Evolutionary conservation across 164 flowering plant species (phyloP).

Genomic region (Paratinospora sagittata): DNA sequence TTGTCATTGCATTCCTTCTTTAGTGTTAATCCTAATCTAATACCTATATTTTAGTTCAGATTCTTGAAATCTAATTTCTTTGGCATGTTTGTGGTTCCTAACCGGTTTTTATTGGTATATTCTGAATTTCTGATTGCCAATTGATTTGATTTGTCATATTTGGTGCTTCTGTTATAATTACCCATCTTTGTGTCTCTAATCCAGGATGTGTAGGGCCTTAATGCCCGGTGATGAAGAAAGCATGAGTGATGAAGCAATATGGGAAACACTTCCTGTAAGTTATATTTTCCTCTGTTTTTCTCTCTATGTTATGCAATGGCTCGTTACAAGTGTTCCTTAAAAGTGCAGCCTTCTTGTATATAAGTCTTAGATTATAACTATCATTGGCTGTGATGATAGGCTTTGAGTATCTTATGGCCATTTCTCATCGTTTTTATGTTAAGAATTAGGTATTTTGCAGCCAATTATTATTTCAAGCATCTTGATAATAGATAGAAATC

Average conservation of each 20-base stretch:
- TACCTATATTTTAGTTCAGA: neutral
- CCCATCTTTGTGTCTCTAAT: slow-evolving; percentile 10
- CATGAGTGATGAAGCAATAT: slow-evolving; percentile 86
- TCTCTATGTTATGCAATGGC: neutral
- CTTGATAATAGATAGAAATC: no score
- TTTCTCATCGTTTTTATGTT: no score
- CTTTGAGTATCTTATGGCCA: no score
- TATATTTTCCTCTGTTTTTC: slow-evolving; percentile 15
- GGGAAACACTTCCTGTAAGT: slow-evolving; percentile 96
- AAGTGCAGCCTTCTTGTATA: neutral
- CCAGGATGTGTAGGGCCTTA: slow-evolving; percentile 89
- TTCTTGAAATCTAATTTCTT: neutral
- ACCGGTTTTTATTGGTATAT: neutral
- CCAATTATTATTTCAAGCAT: no score
- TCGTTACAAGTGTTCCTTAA: neutral
- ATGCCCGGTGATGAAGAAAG: slow-evolving; percentile 97
- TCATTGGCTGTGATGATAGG: no score
- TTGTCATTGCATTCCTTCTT: neutral
- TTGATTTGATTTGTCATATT: neutral
- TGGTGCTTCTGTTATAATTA: neutral
- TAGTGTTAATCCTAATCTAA: neutral
- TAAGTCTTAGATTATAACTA: no score
- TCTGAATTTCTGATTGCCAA: neutral
- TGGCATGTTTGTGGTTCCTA: neutral
- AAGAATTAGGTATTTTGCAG: no score